phyloP scores from a whole-genome alignment of 805 yeast genomes.

The Metschnikowia colocasiae region DNA sequence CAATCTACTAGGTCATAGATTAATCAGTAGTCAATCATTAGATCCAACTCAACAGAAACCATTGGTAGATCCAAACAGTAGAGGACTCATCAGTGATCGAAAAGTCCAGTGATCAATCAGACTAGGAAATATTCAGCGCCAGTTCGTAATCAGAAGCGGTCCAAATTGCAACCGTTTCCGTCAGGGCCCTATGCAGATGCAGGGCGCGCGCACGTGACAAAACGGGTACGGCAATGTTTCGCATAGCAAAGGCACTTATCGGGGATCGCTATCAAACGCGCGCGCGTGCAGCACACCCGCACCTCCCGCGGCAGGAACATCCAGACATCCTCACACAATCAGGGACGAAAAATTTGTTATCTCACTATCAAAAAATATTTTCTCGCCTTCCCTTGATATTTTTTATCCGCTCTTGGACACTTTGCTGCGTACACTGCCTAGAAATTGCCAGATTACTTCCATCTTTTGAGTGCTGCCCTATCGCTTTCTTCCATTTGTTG shows the following conservation, averaged over 20 bases:
- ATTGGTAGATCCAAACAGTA: too few relatives aligned
- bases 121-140: too few relatives aligned
- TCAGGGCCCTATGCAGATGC: too few relatives aligned
- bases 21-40: too few relatives aligned
- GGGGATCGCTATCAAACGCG: conserved; percentile 3
- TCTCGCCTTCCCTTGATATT: not conserved
- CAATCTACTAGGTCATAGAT: too few relatives aligned
- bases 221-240: not conserved
- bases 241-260: conserved; percentile 6
- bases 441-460: not conserved
- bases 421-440: not conserved
- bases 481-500: not conserved
- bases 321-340: conserved; percentile 7
- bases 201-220: not conserved
- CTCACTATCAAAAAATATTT: conserved; percentile 6
- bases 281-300: conserved; percentile 1
- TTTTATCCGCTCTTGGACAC: not conserved
- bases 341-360: conserved; percentile 7
- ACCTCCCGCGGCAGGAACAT: not conserved
- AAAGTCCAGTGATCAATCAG: too few relatives aligned
- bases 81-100: too few relatives aligned
- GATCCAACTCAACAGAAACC: too few relatives aligned
- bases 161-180: too few relatives aligned
- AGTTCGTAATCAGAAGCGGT: too few relatives aligned
- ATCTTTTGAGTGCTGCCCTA: not conserved